Evolutionary conservation across 202 grass and related monocot species (phyloP).

Genomic region (Setaria italica): DNA sequence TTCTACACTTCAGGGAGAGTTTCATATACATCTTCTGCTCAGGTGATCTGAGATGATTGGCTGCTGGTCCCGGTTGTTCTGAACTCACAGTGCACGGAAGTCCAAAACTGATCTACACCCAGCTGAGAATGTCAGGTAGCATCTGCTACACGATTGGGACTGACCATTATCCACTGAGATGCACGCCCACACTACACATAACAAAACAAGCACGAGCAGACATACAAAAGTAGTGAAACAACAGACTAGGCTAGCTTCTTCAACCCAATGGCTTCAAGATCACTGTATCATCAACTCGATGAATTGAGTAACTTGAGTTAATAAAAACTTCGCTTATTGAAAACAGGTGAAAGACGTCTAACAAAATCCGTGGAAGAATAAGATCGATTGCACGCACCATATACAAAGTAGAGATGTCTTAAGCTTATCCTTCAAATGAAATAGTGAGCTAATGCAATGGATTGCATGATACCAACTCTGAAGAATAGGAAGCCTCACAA

Average conservation of each 20-base stretch:
- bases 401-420: neutral
- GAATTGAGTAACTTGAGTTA: too few relatives aligned
- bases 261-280: too few relatives aligned
- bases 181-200: neutral
- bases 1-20: too few relatives aligned
- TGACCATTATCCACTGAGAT: neutral
- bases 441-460: neutral
- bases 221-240: neutral
- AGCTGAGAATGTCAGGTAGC: neutral
- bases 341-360: too few relatives aligned
- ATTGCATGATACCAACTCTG: neutral
- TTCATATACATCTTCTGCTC: neutral
- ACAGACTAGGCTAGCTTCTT: too few relatives aligned
- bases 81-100: neutral
- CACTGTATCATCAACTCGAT: too few relatives aligned
- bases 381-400: neutral
- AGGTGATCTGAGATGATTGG: neutral
- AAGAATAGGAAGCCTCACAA: neutral
- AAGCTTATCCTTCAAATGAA: neutral
- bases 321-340: too few relatives aligned
- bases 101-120: neutral
- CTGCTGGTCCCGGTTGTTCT: neutral
- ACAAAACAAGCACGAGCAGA: neutral
- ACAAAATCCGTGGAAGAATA: neutral
- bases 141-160: neutral